Conservation (phyloP, 1,284 basidiomycete genomes). For the Ganoderma leucocontextum region DNA sequence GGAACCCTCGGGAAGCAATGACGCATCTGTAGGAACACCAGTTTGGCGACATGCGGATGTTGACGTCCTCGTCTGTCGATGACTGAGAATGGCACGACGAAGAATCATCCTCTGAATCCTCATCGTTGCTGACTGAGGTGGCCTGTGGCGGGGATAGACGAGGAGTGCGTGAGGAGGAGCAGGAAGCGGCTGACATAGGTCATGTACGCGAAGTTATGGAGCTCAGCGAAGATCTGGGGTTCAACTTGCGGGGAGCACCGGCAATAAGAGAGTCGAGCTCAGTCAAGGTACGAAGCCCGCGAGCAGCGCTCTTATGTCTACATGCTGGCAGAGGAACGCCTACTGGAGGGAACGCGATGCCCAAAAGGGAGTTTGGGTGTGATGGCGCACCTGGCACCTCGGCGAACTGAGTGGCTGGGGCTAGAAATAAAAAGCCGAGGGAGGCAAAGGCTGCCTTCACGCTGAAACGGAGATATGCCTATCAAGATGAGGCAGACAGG, state of each 20-base stretch:
- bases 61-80: conserved; percentile 69
- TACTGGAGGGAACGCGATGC: conserved; percentile 23
- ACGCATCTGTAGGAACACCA: conserved; percentile 65
- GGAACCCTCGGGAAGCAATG: conserved; percentile 61
- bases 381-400: conserved; percentile 7
- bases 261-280: not conserved
- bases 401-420: conserved; percentile 13
- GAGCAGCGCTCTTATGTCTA: conserved; percentile 21
- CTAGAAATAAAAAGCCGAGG: conserved; percentile 19
- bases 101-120: conserved; percentile 43
- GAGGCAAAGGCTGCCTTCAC: conserved; percentile 9
- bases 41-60: conserved; percentile 62
- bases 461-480: conserved; percentile 8
- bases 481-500: conserved; percentile 18
- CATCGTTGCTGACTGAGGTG: conserved; percentile 22
- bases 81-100: conserved; percentile 51
- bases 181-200: conserved; percentile 24
- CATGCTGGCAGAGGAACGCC: conserved; percentile 12
- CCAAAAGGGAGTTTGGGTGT: conserved; percentile 21
- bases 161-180: conserved; percentile 16
- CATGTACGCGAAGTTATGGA: conserved; percentile 10
- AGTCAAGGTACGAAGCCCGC: not conserved
- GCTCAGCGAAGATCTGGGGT: not conserved
- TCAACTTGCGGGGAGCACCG: not conserved
- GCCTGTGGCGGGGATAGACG: conserved; percentile 16